Conservation (phyloP, 2,329 filamentous ascomycete genomes). For the Cladophialophora psammophila region DNA sequence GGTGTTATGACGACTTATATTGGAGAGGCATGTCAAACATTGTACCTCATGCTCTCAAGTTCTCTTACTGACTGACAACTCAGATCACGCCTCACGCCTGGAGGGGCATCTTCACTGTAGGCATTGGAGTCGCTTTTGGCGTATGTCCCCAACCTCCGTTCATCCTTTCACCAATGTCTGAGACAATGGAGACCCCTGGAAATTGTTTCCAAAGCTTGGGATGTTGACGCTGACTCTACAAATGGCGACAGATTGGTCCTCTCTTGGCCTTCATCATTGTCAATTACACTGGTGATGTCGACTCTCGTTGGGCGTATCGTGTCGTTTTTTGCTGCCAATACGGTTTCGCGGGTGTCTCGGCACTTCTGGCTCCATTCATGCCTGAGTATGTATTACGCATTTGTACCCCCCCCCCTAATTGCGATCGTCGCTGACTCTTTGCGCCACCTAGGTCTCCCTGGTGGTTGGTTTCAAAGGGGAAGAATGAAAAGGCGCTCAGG, state of each 20-base stretch:
- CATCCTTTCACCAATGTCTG: background rate
- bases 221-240: background rate
- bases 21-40: conserved; percentile 44
- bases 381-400: conserved; percentile 26
- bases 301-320: conserved; percentile 53
- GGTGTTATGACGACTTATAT: conserved; percentile 51
- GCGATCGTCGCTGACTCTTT: background rate
- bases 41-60: background rate
- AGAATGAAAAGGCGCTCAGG: conserved; percentile 45
- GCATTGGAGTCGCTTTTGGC: conserved; percentile 52
- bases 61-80: conserved; percentile 32
- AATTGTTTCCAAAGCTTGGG: too few species aligned
- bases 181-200: background rate
- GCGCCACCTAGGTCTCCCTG: conserved; percentile 46
- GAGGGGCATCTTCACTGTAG: conserved; percentile 56
- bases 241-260: conserved; percentile 41
- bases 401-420: too few species aligned
- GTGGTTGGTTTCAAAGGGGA: conserved; percentile 49
- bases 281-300: conserved; percentile 48
- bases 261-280: conserved; percentile 50
- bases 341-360: conserved; percentile 49
- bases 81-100: conserved; percentile 54
- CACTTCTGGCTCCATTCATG: conserved; percentile 40
- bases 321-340: conserved; percentile 52
- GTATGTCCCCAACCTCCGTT: conserved; percentile 34